phyloP scores from a whole-genome alignment of 495 filamentous ascomycete species.

The Tuber magnatum region DNA sequence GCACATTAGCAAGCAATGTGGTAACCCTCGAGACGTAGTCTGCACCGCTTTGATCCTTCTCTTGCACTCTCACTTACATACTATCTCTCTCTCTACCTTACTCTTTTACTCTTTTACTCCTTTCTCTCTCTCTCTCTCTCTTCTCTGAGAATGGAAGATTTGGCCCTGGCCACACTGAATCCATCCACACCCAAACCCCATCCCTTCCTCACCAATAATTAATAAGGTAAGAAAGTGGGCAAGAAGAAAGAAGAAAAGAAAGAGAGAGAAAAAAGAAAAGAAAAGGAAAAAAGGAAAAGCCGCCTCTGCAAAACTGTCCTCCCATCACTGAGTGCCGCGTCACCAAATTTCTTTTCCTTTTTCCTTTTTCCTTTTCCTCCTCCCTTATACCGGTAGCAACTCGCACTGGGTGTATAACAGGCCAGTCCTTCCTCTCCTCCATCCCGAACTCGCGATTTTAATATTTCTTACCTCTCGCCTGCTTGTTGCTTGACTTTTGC shows the following conservation, averaged over 20 bases:
- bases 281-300: conserved; percentile 26
- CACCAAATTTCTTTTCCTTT: conserved; percentile 28
- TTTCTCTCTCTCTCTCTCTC: background rate
- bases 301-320: conserved; percentile 26
- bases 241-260: background rate
- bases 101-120: background rate
- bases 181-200: conserved; percentile 13
- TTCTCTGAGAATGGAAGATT: conserved; percentile 11
- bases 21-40: background rate
- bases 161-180: conserved; percentile 22
- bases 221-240: background rate
- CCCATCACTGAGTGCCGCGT: conserved; percentile 31
- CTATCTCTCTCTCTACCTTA: conserved; percentile 6
- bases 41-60: conserved; percentile 6
- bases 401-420: conserved; percentile 29
- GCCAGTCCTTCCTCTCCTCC: conserved; percentile 28
- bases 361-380: background rate
- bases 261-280: background rate
- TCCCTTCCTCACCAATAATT: conserved; percentile 4
- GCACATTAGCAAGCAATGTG: background rate
- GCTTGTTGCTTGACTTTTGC: conserved; percentile 36
- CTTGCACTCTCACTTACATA: conserved; percentile 4
- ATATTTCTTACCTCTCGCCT: conserved; percentile 33
- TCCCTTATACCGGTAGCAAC: background rate
- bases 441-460: conserved; percentile 37